Evolutionary conservation across 2,329 filamentous ascomycete species (phyloP), one percentile per base, ranked within the genome.

Genomic region (Triangularia setosa): DNA sequence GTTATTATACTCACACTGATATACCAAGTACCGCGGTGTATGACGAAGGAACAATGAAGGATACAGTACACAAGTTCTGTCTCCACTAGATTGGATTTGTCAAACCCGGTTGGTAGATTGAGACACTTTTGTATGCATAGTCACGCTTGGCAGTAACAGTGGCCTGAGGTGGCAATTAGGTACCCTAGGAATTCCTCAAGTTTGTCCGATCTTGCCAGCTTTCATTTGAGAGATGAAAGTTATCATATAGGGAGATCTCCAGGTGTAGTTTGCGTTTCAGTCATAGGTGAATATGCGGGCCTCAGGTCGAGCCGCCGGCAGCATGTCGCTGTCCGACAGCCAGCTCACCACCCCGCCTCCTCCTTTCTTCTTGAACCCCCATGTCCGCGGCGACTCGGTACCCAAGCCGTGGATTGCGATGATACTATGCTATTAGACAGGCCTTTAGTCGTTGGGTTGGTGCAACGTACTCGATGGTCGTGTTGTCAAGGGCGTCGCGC

Each of bases 321-420:
- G 66, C 68, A 70, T 68, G 28, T 63, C 57, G 48, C 44, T n/a
- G 64, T 68, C 65, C 40, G 62, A 24, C 11, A 71, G 62, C 69
- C 67, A 71, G 65, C 68, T 65, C 30, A 69, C 64, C 28, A 52
- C 52, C 12, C 58, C 16, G 16, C 27, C 52, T 16, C 52, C 65
- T 21, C 62, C 54, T 48, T 64, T 65, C 18, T 64, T 63, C 33
- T 67, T 63, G 58, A 55, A 69, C 16, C 53, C 57, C 69, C 70
- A 71, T 66, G 69, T 71, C 58, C 64, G 63, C 16, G 69, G 65
- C 33, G 70, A 71, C 25, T 69, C 63, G 56, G 70, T 71, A 18
- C 61, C 70, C 40, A 72, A 60, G 44, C 70, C 71, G 35, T 72
- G 71, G 60, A 72, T 72, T 25, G 67, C 68, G 54, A 72, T 65